Conservation (phyloP, 176 grass and related monocot species). For the Carex cristatella region DNA sequence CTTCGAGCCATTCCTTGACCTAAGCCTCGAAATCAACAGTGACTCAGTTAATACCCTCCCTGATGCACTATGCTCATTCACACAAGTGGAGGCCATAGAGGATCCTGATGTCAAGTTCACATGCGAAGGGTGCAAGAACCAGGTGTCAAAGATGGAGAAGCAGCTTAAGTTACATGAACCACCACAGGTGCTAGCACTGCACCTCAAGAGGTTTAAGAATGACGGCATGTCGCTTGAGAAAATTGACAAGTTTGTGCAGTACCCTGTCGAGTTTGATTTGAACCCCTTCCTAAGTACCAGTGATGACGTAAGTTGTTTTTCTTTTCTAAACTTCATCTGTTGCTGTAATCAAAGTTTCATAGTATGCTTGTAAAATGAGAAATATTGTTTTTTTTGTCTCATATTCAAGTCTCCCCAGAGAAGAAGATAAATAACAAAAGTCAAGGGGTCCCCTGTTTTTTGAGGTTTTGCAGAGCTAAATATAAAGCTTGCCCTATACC, state of each 20-base stretch:
- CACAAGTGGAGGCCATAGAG: conserved; percentile 73
- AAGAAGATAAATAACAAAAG: background rate
- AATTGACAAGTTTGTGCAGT: conserved; percentile 60
- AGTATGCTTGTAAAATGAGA: background rate
- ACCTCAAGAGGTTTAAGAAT: conserved; percentile 87
- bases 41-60: conserved; percentile 34
- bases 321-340: background rate
- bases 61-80: conserved; percentile 75
- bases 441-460: background rate
- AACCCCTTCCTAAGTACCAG: conserved; percentile 35
- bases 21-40: conserved; percentile 77
- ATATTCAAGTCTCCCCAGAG: background rate
- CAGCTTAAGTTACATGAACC: conserved; percentile 60
- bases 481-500: conserved; percentile 24
- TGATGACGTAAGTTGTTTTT: background rate
- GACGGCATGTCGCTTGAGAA: conserved; percentile 43
- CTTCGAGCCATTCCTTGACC: conserved; percentile 79
- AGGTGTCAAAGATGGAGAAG: conserved; percentile 63
- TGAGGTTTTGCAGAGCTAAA: conserved; percentile 18
- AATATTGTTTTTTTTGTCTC: background rate
- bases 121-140: conserved; percentile 59
- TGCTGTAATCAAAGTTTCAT: background rate
- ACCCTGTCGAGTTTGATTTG: conserved; percentile 75
- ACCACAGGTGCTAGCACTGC: conserved; percentile 69
- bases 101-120: conserved; percentile 64